Conservation (phyloP, 2,329 filamentous ascomycete species). For the Myriosclerotinia duriaeana region DNA sequence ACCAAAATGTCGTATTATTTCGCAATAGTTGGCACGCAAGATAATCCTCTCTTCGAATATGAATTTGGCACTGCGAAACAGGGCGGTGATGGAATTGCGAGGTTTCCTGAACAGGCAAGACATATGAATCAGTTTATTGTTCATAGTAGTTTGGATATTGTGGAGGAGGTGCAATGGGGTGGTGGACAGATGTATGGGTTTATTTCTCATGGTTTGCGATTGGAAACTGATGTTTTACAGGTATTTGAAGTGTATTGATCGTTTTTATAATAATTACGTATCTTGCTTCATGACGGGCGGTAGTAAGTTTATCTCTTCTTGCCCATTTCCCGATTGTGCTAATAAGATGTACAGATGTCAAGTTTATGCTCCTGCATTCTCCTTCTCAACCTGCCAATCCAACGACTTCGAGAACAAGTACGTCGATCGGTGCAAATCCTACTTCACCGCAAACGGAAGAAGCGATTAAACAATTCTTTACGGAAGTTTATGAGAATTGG, state of each 20-base stretch:
- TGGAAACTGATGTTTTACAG: constrained; percentile 46
- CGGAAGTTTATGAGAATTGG: constrained; percentile 94
- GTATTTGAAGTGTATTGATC: constrained; percentile 96
- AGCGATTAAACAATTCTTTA: constrained; percentile 91
- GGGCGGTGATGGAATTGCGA: constrained; percentile 87
- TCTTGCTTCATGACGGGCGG: constrained; percentile 91
- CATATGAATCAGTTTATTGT: constrained; percentile 98
- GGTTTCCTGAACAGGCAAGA: constrained; percentile 83
- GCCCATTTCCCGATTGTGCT: not conserved
- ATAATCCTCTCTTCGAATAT: constrained; percentile 94
- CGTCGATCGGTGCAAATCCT: constrained; percentile 79
- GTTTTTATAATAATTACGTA: constrained; percentile 93
- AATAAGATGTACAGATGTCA: constrained; percentile 55
- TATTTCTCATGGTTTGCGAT: constrained; percentile 22
- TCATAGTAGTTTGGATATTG: constrained; percentile 88
- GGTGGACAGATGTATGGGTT: constrained; percentile 73
- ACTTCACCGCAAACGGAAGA: constrained; percentile 90
- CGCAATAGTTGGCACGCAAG: constrained; percentile 89
- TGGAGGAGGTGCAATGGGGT: constrained; percentile 95
- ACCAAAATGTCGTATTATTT: constrained; percentile 94
- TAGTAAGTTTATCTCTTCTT: constrained; percentile 45
- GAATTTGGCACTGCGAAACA: constrained; percentile 97
- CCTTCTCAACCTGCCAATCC: constrained; percentile 55
- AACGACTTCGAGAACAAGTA: constrained; percentile 54
- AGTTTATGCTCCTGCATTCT: constrained; percentile 92